Conservation (phyloP, 805 yeast genomes). For the Ogataea neopini region DNA sequence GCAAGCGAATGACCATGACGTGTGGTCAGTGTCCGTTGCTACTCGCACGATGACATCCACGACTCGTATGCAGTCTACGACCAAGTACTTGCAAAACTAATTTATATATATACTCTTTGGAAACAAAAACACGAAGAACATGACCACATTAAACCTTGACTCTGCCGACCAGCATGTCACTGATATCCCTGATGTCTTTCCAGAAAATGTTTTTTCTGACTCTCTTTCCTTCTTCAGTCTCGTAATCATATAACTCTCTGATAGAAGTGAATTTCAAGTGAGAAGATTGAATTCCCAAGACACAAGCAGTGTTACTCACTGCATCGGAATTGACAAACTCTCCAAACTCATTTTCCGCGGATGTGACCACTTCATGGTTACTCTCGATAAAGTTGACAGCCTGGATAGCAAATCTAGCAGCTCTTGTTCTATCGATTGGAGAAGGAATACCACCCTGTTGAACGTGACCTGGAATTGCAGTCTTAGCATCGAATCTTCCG, state of each 20-base stretch:
- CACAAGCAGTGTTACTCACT: conserved; percentile 63
- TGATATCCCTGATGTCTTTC: conserved; percentile 71
- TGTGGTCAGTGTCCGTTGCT: too few species aligned
- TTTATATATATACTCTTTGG: neutral
- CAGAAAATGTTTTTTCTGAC: conserved; percentile 90
- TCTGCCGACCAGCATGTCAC: conserved; percentile 85
- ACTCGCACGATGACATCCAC: too few species aligned
- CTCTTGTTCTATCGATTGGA: conserved; percentile 74
- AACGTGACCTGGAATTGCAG: conserved; percentile 85
- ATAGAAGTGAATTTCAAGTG: conserved; percentile 75
- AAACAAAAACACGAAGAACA: neutral
- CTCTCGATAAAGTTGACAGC: conserved; percentile 70
- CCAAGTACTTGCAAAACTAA: conserved; percentile 1
- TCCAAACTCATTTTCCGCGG: conserved; percentile 31
- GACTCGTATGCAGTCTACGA: too few species aligned
- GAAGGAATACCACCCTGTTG: conserved; percentile 84
- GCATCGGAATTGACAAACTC: conserved; percentile 30
- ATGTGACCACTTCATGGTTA: conserved; percentile 19
- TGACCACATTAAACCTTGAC: conserved; percentile 25
- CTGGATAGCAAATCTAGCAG: conserved; percentile 68
- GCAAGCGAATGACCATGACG: too few species aligned
- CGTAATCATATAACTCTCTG: conserved; percentile 77
- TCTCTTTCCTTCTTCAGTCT: conserved; percentile 77
- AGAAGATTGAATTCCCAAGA: conserved; percentile 79
- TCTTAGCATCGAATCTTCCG: conserved; percentile 71